Conservation (phyloP, 2,329 filamentous ascomycete species). For the Colletotrichum aenigma region DNA sequence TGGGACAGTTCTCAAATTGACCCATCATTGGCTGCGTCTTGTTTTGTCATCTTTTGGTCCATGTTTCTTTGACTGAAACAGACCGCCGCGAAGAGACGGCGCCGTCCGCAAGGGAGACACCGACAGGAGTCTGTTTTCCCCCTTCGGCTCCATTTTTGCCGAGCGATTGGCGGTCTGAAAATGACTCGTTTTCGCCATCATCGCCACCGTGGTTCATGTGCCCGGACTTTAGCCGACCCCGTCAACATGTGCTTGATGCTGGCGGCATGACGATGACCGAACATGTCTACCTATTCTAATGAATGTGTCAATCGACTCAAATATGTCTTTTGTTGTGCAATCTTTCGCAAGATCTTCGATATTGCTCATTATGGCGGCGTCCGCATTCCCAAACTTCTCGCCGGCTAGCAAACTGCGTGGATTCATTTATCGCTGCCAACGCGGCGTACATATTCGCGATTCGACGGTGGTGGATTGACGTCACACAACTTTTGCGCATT, state of each 20-base stretch:
- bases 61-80: neutral
- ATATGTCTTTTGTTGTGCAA: fast-evolving
- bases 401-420: neutral
- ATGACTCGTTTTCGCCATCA: neutral
- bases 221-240: neutral
- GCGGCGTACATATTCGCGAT: neutral
- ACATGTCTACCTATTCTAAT: neutral
- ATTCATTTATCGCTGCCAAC: neutral
- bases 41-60: neutral
- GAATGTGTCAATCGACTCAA: neutral
- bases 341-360: fast-evolving
- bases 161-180: neutral
- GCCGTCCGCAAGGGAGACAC: neutral
- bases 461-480: neutral
- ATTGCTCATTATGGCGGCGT: neutral
- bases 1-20: neutral
- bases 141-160: neutral
- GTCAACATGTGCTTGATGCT: neutral
- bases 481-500: neutral
- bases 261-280: neutral
- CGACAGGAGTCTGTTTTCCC: neutral
- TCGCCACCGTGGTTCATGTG: neutral
- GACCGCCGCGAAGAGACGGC: neutral
- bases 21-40: neutral
- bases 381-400: neutral